A percentile compares a stretch with the other conserved stretches of the same genome.
Evolutionary conservation across 2,329 filamentous ascomycete genomes (phyloP).

Genomic region (Alternaria longipes): DNA sequence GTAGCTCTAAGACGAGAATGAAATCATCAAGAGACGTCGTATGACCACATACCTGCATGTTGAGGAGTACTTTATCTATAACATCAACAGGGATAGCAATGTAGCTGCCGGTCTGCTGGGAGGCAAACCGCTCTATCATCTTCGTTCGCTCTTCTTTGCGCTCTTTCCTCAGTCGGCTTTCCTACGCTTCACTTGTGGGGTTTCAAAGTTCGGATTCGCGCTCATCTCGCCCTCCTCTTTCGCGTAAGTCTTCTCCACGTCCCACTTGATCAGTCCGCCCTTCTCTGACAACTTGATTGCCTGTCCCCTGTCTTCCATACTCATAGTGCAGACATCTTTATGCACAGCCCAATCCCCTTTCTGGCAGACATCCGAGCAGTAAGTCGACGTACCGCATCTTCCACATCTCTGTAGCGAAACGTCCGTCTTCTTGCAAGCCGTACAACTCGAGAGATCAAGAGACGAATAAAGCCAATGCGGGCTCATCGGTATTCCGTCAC

Average conservation of each 20-base stretch:
- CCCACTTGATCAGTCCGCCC: constrained; percentile 35
- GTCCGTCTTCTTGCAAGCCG: constrained; percentile 16
- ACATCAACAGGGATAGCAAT: background rate
- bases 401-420: constrained; percentile 29
- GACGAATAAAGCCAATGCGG: constrained; percentile 33
- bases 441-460: constrained; percentile 24
- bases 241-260: constrained; percentile 24
- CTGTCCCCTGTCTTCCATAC: constrained; percentile 32
- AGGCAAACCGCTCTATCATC: background rate
- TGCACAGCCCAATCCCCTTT: constrained; percentile 34
- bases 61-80: background rate
- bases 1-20: background rate
- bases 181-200: constrained; percentile 10
- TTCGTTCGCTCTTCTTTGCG: background rate
- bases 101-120: background rate
- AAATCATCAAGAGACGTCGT: background rate
- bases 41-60: background rate
- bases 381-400: constrained; percentile 34
- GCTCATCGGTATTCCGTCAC: constrained; percentile 35
- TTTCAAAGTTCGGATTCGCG: constrained; percentile 30
- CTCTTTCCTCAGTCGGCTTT: background rate
- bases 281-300: constrained; percentile 31
- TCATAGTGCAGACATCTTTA: constrained; percentile 32
- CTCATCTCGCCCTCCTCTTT: constrained; percentile 22
- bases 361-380: constrained; percentile 31